Evolutionary conservation across 176 grass and related monocot species (phyloP).

Genomic region (Avena insularis): DNA sequence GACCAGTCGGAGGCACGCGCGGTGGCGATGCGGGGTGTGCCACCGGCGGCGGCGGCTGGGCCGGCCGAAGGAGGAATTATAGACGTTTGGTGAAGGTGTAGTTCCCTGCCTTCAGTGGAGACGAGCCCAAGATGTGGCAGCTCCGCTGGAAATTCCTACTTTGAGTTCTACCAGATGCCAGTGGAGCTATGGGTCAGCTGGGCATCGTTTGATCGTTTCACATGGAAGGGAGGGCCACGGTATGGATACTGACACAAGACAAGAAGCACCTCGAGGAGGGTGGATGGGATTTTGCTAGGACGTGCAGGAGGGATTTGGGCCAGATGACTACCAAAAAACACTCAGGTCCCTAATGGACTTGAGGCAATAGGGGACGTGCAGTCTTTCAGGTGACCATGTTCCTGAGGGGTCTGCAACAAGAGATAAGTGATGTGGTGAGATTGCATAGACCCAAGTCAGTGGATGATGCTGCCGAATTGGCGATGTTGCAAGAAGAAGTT

Average conservation of each 20-base stretch:
- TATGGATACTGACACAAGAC: conserved; percentile 1
- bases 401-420: not conserved
- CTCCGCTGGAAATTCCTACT: not conserved
- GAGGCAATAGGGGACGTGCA: conserved; percentile 7
- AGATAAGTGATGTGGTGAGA: not conserved
- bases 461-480: not conserved
- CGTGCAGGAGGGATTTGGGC: not conserved
- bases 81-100: not conserved
- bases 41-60: not conserved
- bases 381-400: not conserved
- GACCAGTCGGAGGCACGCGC: not conserved
- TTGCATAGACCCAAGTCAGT: not conserved
- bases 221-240: not conserved
- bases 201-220: not conserved
- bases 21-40: not conserved
- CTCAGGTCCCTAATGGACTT: not conserved
- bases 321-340: not conserved
- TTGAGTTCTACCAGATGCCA: conserved; percentile 28
- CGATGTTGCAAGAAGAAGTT: not conserved
- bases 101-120: conserved; percentile 13
- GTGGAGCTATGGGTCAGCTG: not conserved
- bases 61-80: not conserved
- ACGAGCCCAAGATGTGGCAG: not conserved
- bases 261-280: not conserved
- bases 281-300: not conserved